Base-by-base conservation (phyloP, 2,329 filamentous ascomycete species). In the Beauveria asiatica region DNA sequence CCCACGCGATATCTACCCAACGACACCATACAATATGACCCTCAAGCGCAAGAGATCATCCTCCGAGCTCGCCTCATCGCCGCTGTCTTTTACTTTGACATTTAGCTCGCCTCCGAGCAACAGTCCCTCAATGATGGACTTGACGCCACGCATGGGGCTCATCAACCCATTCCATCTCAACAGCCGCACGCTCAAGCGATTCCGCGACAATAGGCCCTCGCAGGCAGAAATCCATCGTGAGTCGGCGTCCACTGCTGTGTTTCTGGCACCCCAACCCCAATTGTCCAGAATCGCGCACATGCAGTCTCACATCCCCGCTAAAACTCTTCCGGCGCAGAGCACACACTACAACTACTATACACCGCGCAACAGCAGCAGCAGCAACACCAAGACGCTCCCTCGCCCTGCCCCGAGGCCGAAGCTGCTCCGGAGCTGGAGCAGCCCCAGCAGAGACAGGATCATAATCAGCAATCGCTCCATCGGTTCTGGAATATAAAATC, bases 31-130 rank as follows among this genome's bases (percentile, higher is more conserved):
- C 57, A 66, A 65, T 63, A 84, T 83, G 80, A 70, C 78, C 27
- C 73, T 84, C 68, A 87, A 87, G 70, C 83, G 84, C 72, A 87
- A 87, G 75, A 80, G 83, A 48, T 86, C 83, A 65, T 77, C 80
- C 59, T 82, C 81, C 23, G 82, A 84, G 68, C 74, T 84, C 61
- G 80, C 78, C 53, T 73, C 75, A 41, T 76, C 76, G 41, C 77
- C 75, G 55, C 72, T 70, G 55, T 65, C 74, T 7, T 71, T 80
- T 10, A 74, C 77, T 48, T 75, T 73, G 62, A 74, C 76, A 48
- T 73, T 78, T 62, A 73, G 75, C 54, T 76, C 76, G 60, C 72
- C 73, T 33, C 65, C 70, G 5, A 65, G 63, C 45, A 59, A 61
- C 46, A 60, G 55, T 62, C 62, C 52, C 45, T 68, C 70, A 63